Conservation (phyloP, 352 stramenopile species). For the Globisporangium mamillatum region DNA sequence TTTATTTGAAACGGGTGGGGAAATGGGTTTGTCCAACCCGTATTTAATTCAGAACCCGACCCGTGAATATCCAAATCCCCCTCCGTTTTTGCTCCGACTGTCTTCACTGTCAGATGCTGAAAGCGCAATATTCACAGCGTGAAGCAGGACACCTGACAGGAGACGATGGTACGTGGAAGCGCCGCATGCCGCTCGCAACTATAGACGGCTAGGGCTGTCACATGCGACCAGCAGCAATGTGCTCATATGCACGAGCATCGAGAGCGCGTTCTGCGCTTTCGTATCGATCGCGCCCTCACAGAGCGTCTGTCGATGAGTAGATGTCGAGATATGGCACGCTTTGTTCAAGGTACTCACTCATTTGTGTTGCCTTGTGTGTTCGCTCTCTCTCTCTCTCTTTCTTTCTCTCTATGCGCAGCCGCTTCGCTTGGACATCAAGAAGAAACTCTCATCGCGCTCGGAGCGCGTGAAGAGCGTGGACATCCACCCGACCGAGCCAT, state of each 20-base stretch:
- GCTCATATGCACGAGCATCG: background rate
- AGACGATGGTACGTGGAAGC: slow-evolving; percentile 9
- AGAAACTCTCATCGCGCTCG: slow-evolving; percentile 93
- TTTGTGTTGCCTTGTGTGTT: background rate
- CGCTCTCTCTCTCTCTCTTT: background rate
- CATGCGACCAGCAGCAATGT: background rate
- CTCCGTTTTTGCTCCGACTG: background rate
- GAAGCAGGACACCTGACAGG: background rate
- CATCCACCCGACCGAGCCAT: slow-evolving; percentile 97
- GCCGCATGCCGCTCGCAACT: background rate
- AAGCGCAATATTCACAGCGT: background rate
- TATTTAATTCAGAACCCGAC: background rate
- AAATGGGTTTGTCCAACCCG: too few relatives aligned
- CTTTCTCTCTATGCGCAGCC: slow-evolving; percentile 28
- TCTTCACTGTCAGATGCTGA: background rate
- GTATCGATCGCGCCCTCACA: background rate
- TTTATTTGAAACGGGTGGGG: too few relatives aligned
- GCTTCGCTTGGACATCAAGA: slow-evolving; percentile 86
- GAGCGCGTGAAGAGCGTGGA: slow-evolving; percentile 99
- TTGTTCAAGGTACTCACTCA: background rate
- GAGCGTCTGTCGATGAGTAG: background rate
- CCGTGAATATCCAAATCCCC: background rate
- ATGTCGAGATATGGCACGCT: background rate
- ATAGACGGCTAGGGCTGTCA: too few relatives aligned
- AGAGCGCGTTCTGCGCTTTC: background rate